Conservation (phyloP, 106 monocot genomes). For the Agapanthus africanus region DNA sequence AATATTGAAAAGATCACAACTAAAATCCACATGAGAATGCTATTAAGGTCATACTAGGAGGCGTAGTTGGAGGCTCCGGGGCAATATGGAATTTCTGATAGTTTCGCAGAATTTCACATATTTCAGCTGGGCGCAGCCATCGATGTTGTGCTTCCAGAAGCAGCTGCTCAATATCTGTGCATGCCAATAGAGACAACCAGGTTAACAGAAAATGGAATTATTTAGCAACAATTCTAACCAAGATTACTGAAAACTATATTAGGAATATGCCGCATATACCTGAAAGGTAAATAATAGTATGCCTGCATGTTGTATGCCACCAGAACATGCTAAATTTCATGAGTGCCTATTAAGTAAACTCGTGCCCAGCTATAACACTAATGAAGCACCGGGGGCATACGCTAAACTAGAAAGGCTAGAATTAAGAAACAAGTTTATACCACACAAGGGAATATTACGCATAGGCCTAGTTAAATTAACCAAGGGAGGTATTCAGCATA, state of each 20-base stretch:
- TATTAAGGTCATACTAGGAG: constrained; percentile 31
- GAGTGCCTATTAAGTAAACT: not conserved
- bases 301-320: not conserved
- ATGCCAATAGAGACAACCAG: not conserved
- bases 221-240: not conserved
- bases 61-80: constrained; percentile 50
- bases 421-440: not conserved
- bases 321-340: not conserved
- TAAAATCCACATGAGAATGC: too few species aligned
- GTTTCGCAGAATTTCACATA: constrained; percentile 64
- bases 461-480: too few species aligned
- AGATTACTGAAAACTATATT: not conserved
- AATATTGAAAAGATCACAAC: too few species aligned
- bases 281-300: not conserved
- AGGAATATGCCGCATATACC: not conserved
- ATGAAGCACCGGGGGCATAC: not conserved
- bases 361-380: not conserved
- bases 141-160: constrained; percentile 47
- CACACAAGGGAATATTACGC: too few species aligned
- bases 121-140: constrained; percentile 64
- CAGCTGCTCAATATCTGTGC: constrained; percentile 51
- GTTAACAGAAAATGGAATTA: not conserved
- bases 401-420: not conserved
- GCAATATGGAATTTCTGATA: constrained; percentile 41
- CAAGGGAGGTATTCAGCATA: too few species aligned